Evolutionary conservation across 176 grass and related monocot genomes (phyloP), one percentile per base, ranked within the genome.

Genomic region (Ampelocalamus luodianensis): DNA sequence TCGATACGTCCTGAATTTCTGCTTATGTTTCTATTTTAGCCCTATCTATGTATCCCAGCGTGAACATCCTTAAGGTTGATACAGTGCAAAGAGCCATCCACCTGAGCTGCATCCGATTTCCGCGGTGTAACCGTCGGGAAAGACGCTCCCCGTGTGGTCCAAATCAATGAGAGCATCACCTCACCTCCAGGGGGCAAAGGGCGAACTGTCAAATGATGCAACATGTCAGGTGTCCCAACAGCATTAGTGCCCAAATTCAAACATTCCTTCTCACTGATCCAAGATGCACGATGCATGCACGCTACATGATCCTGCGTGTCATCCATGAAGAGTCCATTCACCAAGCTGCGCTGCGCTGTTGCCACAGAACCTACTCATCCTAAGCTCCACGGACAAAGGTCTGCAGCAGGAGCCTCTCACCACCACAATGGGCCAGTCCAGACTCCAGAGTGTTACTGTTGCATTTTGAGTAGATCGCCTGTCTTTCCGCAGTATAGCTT

Each of bases 181-280:
- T 65, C 78, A n/a, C 6, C 1, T 44, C 22, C 26, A 62, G 65
- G 32, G 53, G 5, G 46, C 82, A 68, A 68, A 77, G 63, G 37
- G 29, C 37, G 15, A 62, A 17, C 67, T 72, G 29, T 79, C 74
- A 88, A 63, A 70, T 58, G 34, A 66, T 39, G 68, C 32, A 36
- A 24, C 24, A 78, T 53, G 55, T 38, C 67, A 88, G 81, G 67
- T 84, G 80, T 34, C 34, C 10, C 75, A 46, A 66, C 63, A 82
- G 56, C 54, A 32, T 3, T 32, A 23, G 65, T 15, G 72, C 20
- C 39, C 2, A 26, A 39, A 50, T 77, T 83, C 32, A 78, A n/a
- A 84, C 87, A 89, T 89, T 85, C 87, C 60, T 80, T 80, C 71
- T 78, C 81, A 73, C 87, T 73, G 56, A 84, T 79, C 37, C 43